Percentiles rank a stretch among this genome's conserved stretches.
Conservation (phyloP, 2,329 filamentous ascomycete genomes). For the Fusarium sp. region DNA sequence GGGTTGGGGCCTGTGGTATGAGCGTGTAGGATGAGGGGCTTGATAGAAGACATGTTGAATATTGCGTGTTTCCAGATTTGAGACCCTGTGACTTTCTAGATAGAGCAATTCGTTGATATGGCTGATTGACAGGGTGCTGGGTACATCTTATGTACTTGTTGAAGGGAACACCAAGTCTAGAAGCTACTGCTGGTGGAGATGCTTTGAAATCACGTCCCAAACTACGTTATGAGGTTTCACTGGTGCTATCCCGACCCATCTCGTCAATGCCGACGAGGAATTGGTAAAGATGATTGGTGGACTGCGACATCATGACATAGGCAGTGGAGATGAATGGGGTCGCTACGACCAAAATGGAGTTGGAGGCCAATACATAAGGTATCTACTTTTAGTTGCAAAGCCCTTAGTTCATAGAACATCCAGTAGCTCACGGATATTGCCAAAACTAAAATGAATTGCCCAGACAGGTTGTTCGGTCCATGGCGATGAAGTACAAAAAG, state of each 20-base stretch:
- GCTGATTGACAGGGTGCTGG: no score
- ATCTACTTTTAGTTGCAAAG: not conserved
- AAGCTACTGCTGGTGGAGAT: not conserved
- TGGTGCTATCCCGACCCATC: not conserved
- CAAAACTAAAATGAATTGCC: rapidly evolving
- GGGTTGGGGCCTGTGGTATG: conserved; percentile 33
- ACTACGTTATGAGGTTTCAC: not conserved
- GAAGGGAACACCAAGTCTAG: not conserved
- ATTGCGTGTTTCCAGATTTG: not conserved
- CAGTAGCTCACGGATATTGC: not conserved
- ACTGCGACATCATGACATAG: not conserved
- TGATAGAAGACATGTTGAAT: not conserved
- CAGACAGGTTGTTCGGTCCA: rapidly evolving
- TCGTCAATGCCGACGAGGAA: not conserved
- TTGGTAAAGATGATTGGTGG: not conserved
- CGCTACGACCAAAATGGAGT: not conserved
- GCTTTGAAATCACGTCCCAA: conserved; percentile 6
- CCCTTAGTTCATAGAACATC: not conserved
- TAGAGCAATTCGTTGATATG: no score
- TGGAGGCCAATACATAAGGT: not conserved
- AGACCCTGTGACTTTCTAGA: not conserved
- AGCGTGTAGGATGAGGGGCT: conserved; percentile 13
- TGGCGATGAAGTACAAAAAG: not conserved
- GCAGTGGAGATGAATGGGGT: not conserved
- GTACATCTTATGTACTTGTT: not conserved